A percentile compares a stretch with the other conserved stretches of the same genome.
These are phyloP conservation scores for Curvularia verruculosa DNA, from an alignment of 2,329 filamentous ascomycete species.

Conservation along the genomic window DNA sequence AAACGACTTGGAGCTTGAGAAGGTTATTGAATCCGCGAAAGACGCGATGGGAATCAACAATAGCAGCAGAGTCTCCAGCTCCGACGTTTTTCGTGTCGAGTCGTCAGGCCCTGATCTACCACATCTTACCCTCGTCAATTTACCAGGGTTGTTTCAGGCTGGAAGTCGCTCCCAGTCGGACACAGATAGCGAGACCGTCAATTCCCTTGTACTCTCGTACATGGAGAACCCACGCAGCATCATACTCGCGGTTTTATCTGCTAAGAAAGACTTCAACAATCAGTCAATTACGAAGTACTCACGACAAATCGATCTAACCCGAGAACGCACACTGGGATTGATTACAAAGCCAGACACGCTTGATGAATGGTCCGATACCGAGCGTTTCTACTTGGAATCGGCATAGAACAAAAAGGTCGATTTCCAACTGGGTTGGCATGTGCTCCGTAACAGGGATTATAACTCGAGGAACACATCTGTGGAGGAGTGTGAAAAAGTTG, in stretches of 20 bases:
- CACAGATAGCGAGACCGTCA: slow-evolving; percentile 42
- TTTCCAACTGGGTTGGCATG: slow-evolving; percentile 59
- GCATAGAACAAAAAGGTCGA: slow-evolving; percentile 49
- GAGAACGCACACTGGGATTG: slow-evolving; percentile 59
- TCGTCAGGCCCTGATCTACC: slow-evolving; percentile 28
- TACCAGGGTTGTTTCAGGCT: slow-evolving; percentile 50
- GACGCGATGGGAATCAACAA: slow-evolving; percentile 54
- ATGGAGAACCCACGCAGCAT: slow-evolving; percentile 65
- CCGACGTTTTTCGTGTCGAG: slow-evolving; percentile 36
- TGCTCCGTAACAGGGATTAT: slow-evolving; percentile 57
- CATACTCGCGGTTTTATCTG: slow-evolving; percentile 58
- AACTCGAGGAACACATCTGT: slow-evolving; percentile 25
- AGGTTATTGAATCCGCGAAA: slow-evolving; percentile 56
- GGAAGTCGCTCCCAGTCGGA: slow-evolving; percentile 38
- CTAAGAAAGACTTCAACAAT: slow-evolving; percentile 57
- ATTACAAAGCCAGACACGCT: slow-evolving; percentile 63
- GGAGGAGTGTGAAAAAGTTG: slow-evolving; percentile 49
- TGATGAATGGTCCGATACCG: slow-evolving; percentile 47
- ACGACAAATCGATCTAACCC: slow-evolving; percentile 54
- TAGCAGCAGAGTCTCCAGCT: slow-evolving; percentile 23
- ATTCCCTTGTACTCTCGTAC: slow-evolving; percentile 56
- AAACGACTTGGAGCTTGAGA: background rate
- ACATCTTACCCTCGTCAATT: slow-evolving; percentile 41
- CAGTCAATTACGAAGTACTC: slow-evolving; percentile 62
- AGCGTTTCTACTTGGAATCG: slow-evolving; percentile 48